Conservation (phyloP, 2,329 filamentous ascomycete species). For the Chaetomium sp. region DNA sequence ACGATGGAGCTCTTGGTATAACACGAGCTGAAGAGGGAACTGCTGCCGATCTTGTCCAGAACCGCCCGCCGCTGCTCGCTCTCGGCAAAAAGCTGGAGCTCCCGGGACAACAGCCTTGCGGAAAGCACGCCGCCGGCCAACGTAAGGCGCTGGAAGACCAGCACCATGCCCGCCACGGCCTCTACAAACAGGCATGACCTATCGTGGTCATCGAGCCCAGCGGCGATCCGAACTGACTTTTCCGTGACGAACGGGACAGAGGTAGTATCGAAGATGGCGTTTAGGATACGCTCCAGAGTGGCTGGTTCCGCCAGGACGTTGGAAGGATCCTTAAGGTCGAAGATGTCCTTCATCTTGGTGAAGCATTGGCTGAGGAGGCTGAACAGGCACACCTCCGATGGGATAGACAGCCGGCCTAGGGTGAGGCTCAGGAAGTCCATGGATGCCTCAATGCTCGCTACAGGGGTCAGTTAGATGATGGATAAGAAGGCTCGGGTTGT, state of each 20-base stretch:
- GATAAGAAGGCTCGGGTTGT: background rate
- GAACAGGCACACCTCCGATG: constrained; percentile 36
- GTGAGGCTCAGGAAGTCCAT: constrained; percentile 36
- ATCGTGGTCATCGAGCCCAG: constrained; percentile 39
- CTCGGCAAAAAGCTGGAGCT: constrained; percentile 39
- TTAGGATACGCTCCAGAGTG: constrained; percentile 36
- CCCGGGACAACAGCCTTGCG: constrained; percentile 32
- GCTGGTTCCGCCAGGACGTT: constrained; percentile 31
- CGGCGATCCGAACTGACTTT: constrained; percentile 35
- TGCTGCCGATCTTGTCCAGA: constrained; percentile 39
- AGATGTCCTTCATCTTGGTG: constrained; percentile 32
- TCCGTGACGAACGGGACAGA: constrained; percentile 40
- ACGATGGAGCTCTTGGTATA: constrained; percentile 40
- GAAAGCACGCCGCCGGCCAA: constrained; percentile 31
- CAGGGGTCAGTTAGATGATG: constrained; percentile 5
- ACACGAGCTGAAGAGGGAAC: constrained; percentile 39
- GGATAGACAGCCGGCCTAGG: constrained; percentile 37
- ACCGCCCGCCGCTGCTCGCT: constrained; percentile 38
- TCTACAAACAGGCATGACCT: constrained; percentile 42
- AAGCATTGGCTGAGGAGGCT: constrained; percentile 36
- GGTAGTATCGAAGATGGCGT: constrained; percentile 42
- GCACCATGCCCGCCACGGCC: constrained; percentile 42
- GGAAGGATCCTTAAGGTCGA: constrained; percentile 32
- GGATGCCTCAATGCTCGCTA: constrained; percentile 39
- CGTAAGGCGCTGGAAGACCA: constrained; percentile 37